Evolutionary conservation across 2,329 filamentous ascomycete species (phyloP), one percentile per base, ranked within the genome.

Genomic region (Stenocarpella maydis): DNA sequence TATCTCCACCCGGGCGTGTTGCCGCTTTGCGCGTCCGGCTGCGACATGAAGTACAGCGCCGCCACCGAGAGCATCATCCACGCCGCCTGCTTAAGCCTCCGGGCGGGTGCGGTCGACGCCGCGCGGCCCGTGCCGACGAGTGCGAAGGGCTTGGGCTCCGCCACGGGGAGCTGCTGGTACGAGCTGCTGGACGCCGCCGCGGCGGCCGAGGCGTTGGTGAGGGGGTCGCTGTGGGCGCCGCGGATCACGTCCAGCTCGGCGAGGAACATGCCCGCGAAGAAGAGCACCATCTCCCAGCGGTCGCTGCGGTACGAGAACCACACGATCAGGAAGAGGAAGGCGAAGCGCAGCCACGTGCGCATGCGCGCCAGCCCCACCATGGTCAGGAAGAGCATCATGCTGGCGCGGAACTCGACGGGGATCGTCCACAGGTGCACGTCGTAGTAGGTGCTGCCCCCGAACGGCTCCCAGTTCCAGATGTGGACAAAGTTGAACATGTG

Each of bases 391-490:
- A 90, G 81, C 69, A 86, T 81, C 75, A 90, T 83, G 2, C 86
- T 88, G 75, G 84, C 86, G 70, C 85, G 82, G 74, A 87, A 88
- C 75, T 90, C 88, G 55, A 88, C 83, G 3, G 88, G 87, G 52
- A 90, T 89, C 6, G 88, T 90, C 88, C 88, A 90, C 28, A 90
- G 77, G 71, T 90, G 88, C 31, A 86, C 82, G 73, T 89, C 86
- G 73, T 88, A 87, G 26, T 77, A 80, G 76, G 82, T 86, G 49
- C 79, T 82, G 67, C 84, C 85, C 19, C 81, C 84, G 70, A 81
- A 83, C 39, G 77, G 79, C 67, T 82, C 79, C 85, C 85, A 87
- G 70, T 80, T 78, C 77, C 85, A 88, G 26, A 87, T 76, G 65
- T 87, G 83, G 34, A 87, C 73, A 71, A 87, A 86, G 31, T 80